Evolutionary conservation across 257 asterid genomes (phyloP).

Genomic region (Solanum gracilifrons): DNA sequence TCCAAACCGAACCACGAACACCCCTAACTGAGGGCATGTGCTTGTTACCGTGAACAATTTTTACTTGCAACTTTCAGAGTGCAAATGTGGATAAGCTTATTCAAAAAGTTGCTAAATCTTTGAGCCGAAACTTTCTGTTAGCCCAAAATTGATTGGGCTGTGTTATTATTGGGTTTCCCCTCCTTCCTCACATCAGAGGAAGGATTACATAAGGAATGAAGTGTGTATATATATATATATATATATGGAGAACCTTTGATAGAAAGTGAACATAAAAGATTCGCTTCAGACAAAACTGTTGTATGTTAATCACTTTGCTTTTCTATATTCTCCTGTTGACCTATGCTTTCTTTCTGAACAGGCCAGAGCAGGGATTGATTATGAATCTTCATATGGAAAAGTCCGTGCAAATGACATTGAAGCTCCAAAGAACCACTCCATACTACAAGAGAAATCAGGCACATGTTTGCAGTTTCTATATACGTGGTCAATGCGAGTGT

Average conservation of each 20-base stretch:
- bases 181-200: background rate
- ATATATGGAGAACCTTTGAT: background rate
- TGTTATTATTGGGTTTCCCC: background rate
- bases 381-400: constrained; percentile 90
- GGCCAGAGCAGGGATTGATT: constrained; percentile 98
- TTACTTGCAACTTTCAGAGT: background rate
- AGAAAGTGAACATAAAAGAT: background rate
- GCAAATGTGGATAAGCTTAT: background rate
- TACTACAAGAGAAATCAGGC: constrained; percentile 69
- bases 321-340: background rate
- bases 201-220: background rate
- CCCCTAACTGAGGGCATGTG: background rate
- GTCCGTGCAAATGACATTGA: constrained; percentile 61
- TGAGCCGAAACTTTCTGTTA: background rate
- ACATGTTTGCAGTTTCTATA: constrained; percentile 35
- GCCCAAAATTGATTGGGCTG: background rate
- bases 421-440: constrained; percentile 31
- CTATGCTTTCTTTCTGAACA: constrained; percentile 7
- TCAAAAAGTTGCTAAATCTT: background rate
- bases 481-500: constrained; percentile 97
- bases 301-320: background rate
- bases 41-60: background rate
- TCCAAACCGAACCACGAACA: too few species aligned
- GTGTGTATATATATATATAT: too few species aligned
- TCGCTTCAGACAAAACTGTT: background rate